Percentiles rank a stretch among this genome's conserved stretches.
Evolutionary conservation across 2,329 filamentous ascomycete species (phyloP).

Genomic region (Aspergillus sp.): DNA sequence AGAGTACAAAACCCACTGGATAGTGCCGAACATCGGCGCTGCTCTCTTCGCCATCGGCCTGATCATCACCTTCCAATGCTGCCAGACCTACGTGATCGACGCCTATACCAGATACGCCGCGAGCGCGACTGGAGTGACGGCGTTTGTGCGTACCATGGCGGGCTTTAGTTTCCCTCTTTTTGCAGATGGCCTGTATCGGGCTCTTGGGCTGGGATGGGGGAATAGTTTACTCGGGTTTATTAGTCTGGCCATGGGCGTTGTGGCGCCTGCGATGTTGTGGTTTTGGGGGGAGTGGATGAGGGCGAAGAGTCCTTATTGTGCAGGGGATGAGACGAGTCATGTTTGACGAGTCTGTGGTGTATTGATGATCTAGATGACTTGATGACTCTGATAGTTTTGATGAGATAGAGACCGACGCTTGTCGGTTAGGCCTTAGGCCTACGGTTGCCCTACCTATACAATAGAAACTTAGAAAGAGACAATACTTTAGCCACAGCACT

Average conservation of each 20-base stretch:
- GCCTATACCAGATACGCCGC: slow-evolving; percentile 34
- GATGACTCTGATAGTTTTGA: too few relatives aligned
- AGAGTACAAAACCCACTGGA: slow-evolving; percentile 51
- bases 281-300: slow-evolving; percentile 46
- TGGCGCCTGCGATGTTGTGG: slow-evolving; percentile 50
- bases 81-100: slow-evolving; percentile 37
- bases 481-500: too few relatives aligned
- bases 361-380: too few relatives aligned
- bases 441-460: too few relatives aligned
- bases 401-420: too few relatives aligned
- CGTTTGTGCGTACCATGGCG: slow-evolving; percentile 29
- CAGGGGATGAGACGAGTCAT: slow-evolving; percentile 1
- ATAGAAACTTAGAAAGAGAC: too few relatives aligned
- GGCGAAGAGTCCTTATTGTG: slow-evolving; percentile 41
- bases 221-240: slow-evolving; percentile 38
- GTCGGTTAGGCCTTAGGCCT: too few relatives aligned
- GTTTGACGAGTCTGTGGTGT: too few relatives aligned
- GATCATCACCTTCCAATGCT: slow-evolving; percentile 37
- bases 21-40: slow-evolving; percentile 53
- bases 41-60: slow-evolving; percentile 47
- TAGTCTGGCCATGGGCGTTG: slow-evolving; percentile 36
- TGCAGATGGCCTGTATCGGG: slow-evolving; percentile 31
- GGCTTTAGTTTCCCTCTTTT: slow-evolving; percentile 39
- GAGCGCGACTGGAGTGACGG: slow-evolving; percentile 28
- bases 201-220: slow-evolving; percentile 33